Conservation (phyloP, 768 basidiomycete species). For the Lactarius indigo region DNA sequence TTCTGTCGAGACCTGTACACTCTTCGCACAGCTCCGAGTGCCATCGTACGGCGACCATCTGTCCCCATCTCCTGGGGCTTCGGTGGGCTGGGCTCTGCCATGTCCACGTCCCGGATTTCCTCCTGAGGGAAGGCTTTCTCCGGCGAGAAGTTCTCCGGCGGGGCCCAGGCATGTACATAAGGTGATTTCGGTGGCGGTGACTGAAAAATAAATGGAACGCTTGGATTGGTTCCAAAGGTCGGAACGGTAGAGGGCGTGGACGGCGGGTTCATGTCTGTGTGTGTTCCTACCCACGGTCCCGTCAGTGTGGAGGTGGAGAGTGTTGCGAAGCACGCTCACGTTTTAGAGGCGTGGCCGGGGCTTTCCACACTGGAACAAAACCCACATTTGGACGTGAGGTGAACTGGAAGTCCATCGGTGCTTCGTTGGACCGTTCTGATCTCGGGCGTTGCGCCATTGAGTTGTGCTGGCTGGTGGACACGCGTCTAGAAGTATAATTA, state of each 20-base stretch:
- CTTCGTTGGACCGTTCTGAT: conserved; percentile 61
- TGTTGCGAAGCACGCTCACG: conserved; percentile 42
- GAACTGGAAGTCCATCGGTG: conserved; percentile 89
- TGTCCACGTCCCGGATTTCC: conserved; percentile 68
- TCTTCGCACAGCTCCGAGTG: conserved; percentile 61
- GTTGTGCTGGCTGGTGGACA: conserved; percentile 14
- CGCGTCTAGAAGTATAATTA: conserved; percentile 9
- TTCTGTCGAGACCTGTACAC: conserved; percentile 61
- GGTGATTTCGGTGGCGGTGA: conserved; percentile 44
- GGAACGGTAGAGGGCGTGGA: conserved; percentile 37
- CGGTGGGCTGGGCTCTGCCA: conserved; percentile 67
- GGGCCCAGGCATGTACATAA: conserved; percentile 58
- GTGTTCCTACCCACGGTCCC: conserved; percentile 36
- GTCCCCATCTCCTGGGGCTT: conserved; percentile 39
- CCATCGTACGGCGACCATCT: conserved; percentile 48
- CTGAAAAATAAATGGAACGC: conserved; percentile 72
- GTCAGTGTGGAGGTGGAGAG: conserved; percentile 29
- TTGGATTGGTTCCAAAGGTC: conserved; percentile 60
- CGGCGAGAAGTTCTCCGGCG: conserved; percentile 57
- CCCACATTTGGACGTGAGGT: conserved; percentile 57
- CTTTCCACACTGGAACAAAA: conserved; percentile 60
- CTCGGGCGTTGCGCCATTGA: conserved; percentile 13
- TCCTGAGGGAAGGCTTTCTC: conserved; percentile 55
- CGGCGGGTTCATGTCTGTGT: conserved; percentile 43
- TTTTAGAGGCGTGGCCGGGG: conserved; percentile 59